phyloP scores from a whole-genome alignment of 192 early-diverging fungal genomes.

The Rhizophagus clarus region DNA sequence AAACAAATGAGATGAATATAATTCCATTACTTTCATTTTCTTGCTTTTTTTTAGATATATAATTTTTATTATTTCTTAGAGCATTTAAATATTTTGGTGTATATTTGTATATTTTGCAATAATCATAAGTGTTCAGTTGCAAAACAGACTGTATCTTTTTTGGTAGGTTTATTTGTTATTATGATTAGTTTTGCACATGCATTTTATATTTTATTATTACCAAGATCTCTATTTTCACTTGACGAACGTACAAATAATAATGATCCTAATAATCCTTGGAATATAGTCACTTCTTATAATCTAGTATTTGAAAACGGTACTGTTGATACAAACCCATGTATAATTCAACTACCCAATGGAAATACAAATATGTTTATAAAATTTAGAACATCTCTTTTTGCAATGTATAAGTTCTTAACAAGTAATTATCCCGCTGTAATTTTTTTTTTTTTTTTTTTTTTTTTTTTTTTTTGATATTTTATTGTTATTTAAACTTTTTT shows the following conservation, averaged over 20 bases:
- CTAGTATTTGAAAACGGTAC: background rate
- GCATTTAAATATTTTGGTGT: constrained; percentile 18
- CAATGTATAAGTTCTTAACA: background rate
- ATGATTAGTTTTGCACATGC: constrained; percentile 9
- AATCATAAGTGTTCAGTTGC: constrained; percentile 4
- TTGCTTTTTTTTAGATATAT: background rate
- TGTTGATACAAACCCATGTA: background rate
- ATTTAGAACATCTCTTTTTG: background rate
- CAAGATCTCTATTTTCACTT: background rate
- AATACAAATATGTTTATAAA: background rate
- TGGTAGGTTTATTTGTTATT: background rate
- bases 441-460: no score
- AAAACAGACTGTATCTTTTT: background rate
- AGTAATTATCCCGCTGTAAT: no score
- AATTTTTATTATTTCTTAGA: constrained; percentile 4
- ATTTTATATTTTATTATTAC: constrained; percentile 3
- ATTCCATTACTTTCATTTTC: background rate
- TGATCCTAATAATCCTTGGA: constrained; percentile 19
- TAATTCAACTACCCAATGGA: background rate
- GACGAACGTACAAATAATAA: background rate
- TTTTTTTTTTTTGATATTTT: background rate
- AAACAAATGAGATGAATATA: background rate
- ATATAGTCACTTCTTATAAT: background rate
- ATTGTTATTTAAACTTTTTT: background rate
- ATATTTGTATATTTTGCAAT: constrained; percentile 14